A percentile compares a stretch with the other conserved stretches of the same genome.
These are phyloP conservation scores for Eragrostis curvula DNA, from an alignment of 176 grass and related monocot species.

Conservation along the genomic window DNA sequence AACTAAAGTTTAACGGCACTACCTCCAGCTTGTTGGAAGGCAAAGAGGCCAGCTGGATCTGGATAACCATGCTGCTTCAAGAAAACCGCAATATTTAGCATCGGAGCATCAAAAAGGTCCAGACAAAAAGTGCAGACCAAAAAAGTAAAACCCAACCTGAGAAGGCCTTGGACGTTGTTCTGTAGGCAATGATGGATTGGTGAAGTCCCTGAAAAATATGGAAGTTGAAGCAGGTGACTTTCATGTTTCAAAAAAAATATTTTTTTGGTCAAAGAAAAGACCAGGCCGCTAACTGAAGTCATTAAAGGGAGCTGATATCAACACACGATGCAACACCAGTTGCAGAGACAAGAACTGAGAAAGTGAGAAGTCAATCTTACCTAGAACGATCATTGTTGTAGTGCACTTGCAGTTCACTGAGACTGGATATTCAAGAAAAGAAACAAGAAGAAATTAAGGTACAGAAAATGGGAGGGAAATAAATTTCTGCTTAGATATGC, in stretches of 20 bases:
- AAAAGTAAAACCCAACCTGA: slow-evolving; percentile 60
- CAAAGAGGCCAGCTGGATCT: slow-evolving; percentile 68
- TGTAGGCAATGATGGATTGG: slow-evolving; percentile 87
- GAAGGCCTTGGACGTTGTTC: slow-evolving; percentile 78
- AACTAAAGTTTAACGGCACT: slow-evolving; percentile 29
- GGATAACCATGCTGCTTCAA: slow-evolving; percentile 68
- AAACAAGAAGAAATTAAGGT: slow-evolving; percentile 41
- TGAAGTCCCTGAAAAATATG: slow-evolving; percentile 83
- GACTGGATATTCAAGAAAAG: slow-evolving; percentile 60
- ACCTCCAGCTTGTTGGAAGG: slow-evolving; percentile 72
- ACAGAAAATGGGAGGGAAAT: slow-evolving; percentile 4
- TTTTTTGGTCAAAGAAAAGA: not conserved
- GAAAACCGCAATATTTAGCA: slow-evolving; percentile 1
- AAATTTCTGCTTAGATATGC: slow-evolving; percentile 6
- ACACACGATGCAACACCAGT: not conserved
- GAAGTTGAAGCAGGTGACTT: slow-evolving; percentile 9
- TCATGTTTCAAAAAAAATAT: slow-evolving; percentile 8
- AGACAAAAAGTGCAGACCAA: slow-evolving; percentile 8
- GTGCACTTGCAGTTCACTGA: slow-evolving; percentile 96
- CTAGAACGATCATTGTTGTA: slow-evolving; percentile 98
- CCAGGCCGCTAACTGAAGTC: not conserved
- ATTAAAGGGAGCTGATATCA: not conserved
- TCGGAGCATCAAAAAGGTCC: slow-evolving; percentile 22
- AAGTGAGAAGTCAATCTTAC: slow-evolving; percentile 43
- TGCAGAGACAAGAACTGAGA: not conserved